Evolutionary conservation across 176 grass and related monocot genomes (phyloP).

Genomic region (Tillandsia leiboldiana): DNA sequence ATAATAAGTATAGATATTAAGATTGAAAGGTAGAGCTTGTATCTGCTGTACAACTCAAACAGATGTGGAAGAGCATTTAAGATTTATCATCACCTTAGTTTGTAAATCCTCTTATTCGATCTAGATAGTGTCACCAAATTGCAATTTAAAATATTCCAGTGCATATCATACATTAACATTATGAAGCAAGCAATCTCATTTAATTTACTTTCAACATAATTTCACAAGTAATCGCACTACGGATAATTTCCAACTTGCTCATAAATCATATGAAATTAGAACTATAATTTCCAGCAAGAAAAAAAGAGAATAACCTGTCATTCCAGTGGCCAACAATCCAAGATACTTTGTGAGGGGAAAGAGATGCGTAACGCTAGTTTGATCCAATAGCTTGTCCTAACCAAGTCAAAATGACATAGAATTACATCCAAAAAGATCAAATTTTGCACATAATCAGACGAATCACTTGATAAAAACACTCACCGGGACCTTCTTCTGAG

Average conservation of each 20-base stretch:
- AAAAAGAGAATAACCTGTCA: constrained; percentile 44
- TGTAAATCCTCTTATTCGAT: no score
- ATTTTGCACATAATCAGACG: neutral
- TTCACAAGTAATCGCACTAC: no score
- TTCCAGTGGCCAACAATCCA: constrained; percentile 86
- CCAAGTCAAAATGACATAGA: neutral
- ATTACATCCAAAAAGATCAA: neutral
- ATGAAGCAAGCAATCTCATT: neutral
- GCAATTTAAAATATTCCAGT: no score
- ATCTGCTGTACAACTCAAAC: no score
- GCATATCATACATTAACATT: neutral
- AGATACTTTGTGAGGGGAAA: constrained; percentile 78
- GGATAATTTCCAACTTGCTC: no score
- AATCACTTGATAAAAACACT: constrained; percentile 22
- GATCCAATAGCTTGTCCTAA: constrained; percentile 91
- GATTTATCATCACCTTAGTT: neutral
- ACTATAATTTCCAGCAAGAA: neutral
- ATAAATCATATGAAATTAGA: neutral
- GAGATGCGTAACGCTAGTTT: constrained; percentile 76
- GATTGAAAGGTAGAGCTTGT: no score
- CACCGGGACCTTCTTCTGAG: constrained; percentile 99
- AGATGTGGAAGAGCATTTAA: neutral
- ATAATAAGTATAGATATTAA: no score
- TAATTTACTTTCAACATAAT: neutral
- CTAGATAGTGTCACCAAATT: no score